Evolutionary conservation across 495 filamentous ascomycete species (phyloP).

Genomic region (Lichina pygmaea): DNA sequence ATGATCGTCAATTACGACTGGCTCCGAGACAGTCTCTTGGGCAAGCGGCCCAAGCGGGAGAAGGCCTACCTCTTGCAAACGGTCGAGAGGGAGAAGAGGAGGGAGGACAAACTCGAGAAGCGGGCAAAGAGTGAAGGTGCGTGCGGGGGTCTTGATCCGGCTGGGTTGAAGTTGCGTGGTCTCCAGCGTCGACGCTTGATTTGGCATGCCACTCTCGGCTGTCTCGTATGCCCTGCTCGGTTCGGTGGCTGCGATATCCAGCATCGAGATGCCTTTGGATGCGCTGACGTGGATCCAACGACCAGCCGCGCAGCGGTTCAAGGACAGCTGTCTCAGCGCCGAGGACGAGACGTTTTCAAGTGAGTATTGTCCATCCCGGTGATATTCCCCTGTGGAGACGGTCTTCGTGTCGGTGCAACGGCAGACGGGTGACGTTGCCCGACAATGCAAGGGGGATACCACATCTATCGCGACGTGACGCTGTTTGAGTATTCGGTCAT

Average conservation of each 20-base stretch:
- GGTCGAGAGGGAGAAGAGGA: conserved; percentile 10
- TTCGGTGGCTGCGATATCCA: too few relatives aligned
- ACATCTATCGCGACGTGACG: conserved; percentile 19
- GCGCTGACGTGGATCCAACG: background rate
- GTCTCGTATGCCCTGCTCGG: too few relatives aligned
- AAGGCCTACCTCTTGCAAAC: conserved; percentile 18
- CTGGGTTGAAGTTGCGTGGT: too few relatives aligned
- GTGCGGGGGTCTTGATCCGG: background rate
- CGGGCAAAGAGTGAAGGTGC: conserved; percentile 4
- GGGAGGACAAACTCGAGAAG: conserved; percentile 9
- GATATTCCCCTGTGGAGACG: background rate
- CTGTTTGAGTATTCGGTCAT: conserved; percentile 21
- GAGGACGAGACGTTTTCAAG: background rate
- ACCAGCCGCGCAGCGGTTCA: background rate
- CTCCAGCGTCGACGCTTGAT: too few relatives aligned
- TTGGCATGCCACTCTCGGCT: too few relatives aligned
- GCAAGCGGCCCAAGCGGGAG: conserved; percentile 13
- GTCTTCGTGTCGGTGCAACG: background rate
- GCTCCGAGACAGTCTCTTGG: conserved; percentile 25
- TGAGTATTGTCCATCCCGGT: background rate
- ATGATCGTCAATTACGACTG: conserved; percentile 34
- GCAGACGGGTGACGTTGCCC: background rate
- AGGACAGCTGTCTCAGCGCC: background rate
- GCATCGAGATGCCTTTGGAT: too few relatives aligned
- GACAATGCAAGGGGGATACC: conserved; percentile 6